Percentiles rank a stretch among this genome's conserved stretches.
Evolutionary conservation across 768 basidiomycete species (phyloP).

Genomic region (Boletus rex-veris): DNA sequence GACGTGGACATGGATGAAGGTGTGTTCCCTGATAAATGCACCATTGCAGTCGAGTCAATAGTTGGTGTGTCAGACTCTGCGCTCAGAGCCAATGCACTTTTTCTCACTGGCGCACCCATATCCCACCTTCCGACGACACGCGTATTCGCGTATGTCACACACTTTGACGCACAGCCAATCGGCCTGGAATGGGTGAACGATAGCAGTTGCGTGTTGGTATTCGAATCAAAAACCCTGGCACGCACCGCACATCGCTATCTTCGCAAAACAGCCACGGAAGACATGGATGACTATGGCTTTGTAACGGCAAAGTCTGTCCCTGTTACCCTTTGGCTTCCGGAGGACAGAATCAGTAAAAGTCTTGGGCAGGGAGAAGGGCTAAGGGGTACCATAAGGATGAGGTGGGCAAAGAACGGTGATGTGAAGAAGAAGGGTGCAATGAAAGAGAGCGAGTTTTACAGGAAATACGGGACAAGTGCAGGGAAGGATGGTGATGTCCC

Average conservation of each 20-base stretch:
- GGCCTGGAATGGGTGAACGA: slow-evolving; percentile 88
- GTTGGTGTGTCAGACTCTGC: slow-evolving; percentile 36
- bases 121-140: slow-evolving; percentile 70
- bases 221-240: slow-evolving; percentile 53
- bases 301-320: slow-evolving; percentile 69
- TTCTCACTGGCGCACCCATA: slow-evolving; percentile 71
- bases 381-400: slow-evolving; percentile 64
- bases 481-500: slow-evolving; percentile 54
- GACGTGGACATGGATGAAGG: slow-evolving; percentile 35
- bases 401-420: slow-evolving; percentile 71
- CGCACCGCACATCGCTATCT: slow-evolving; percentile 48
- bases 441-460: slow-evolving; percentile 74
- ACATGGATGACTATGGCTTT: slow-evolving; percentile 52
- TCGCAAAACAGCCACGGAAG: slow-evolving; percentile 49
- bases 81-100: slow-evolving; percentile 62
- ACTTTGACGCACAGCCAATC: slow-evolving; percentile 71
- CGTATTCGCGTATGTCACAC: slow-evolving; percentile 78
- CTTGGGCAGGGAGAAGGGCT: slow-evolving; percentile 68
- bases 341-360: slow-evolving; percentile 70
- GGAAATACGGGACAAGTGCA: slow-evolving; percentile 60
- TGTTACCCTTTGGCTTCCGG: slow-evolving; percentile 72
- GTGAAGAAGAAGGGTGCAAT: slow-evolving; percentile 77
- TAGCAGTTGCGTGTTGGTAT: slow-evolving; percentile 76
- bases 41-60: neutral
- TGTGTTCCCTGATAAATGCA: slow-evolving; percentile 17